A percentile compares a stretch with the other conserved stretches of the same genome.
Conservation (phyloP, 345 rosid species). For the Heritiera fomes region DNA sequence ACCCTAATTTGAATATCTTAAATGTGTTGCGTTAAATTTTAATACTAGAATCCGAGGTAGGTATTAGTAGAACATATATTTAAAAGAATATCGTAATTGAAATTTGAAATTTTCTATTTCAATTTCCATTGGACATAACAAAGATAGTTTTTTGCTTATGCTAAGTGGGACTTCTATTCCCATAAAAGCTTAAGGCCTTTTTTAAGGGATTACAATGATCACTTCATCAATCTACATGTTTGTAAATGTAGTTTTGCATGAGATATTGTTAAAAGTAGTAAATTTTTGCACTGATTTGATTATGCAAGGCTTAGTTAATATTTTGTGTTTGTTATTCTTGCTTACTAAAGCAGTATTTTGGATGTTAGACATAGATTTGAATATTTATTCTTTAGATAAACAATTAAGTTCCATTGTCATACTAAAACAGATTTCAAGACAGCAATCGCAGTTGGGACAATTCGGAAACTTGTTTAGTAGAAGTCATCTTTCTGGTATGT, state of each 20-base stretch:
- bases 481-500: constrained; percentile 36
- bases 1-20: constrained; percentile 19
- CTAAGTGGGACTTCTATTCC: neutral
- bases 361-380: neutral
- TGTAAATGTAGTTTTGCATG: neutral
- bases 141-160: neutral
- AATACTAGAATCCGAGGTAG: neutral
- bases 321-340: neutral
- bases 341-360: neutral
- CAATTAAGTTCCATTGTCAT: neutral
- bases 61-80: neutral
- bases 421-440: constrained; percentile 52
- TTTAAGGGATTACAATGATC: neutral
- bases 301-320: neutral
- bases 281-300: neutral
- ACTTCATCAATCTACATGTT: neutral
- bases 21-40: neutral
- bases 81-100: neutral
- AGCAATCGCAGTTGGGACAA: constrained; percentile 48
- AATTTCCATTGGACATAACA: neutral
- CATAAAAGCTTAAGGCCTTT: neutral
- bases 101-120: neutral
- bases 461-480: constrained; percentile 42
- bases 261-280: neutral
- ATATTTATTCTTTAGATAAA: neutral